Conservation (phyloP, 2,329 filamentous ascomycete genomes). For the Penicillium sp. region DNA sequence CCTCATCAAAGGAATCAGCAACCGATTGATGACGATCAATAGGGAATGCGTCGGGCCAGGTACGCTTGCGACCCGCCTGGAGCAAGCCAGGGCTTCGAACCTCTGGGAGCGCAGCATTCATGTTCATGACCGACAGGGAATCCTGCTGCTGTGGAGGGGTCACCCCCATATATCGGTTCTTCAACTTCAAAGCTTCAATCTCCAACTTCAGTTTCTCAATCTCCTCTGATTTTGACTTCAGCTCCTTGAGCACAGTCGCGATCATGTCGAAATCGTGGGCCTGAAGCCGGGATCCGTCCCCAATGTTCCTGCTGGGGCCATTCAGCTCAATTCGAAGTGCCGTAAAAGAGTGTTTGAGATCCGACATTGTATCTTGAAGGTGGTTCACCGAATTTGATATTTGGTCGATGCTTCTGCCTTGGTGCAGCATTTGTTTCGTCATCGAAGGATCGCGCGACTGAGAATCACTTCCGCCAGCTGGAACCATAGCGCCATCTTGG, state of each 20-base stretch:
- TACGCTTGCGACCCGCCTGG: slow-evolving; percentile 35
- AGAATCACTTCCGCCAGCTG: slow-evolving; percentile 18
- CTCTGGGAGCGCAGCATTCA: slow-evolving; percentile 26
- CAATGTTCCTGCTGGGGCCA: slow-evolving; percentile 24
- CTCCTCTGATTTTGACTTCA: slow-evolving; percentile 42
- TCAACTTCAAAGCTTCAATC: slow-evolving; percentile 40
- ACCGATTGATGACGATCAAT: slow-evolving; percentile 27
- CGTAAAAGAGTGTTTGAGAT: slow-evolving; percentile 42
- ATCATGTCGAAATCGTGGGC: slow-evolving; percentile 40
- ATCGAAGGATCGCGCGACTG: slow-evolving; percentile 23
- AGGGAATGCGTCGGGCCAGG: slow-evolving; percentile 32
- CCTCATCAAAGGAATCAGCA: slow-evolving; percentile 37
- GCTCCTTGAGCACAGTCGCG: slow-evolving; percentile 39
- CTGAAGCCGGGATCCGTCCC: slow-evolving; percentile 22
- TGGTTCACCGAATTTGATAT: slow-evolving; percentile 42
- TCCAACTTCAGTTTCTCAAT: slow-evolving; percentile 42
- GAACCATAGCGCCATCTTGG: slow-evolving; percentile 29
- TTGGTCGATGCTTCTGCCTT: slow-evolving; percentile 39
- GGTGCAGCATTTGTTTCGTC: slow-evolving; percentile 39
- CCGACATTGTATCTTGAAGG: slow-evolving; percentile 43
- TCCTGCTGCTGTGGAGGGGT: slow-evolving; percentile 17
- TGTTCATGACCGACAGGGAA: slow-evolving; percentile 4
- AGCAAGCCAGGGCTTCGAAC: slow-evolving; percentile 38
- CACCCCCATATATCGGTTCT: slow-evolving; percentile 37
- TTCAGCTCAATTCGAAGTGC: slow-evolving; percentile 41